These are phyloP conservation scores for Aspergillus flavus DNA, from an alignment of 2,329 filamentous ascomycete genomes.

Conservation along the genomic window DNA sequence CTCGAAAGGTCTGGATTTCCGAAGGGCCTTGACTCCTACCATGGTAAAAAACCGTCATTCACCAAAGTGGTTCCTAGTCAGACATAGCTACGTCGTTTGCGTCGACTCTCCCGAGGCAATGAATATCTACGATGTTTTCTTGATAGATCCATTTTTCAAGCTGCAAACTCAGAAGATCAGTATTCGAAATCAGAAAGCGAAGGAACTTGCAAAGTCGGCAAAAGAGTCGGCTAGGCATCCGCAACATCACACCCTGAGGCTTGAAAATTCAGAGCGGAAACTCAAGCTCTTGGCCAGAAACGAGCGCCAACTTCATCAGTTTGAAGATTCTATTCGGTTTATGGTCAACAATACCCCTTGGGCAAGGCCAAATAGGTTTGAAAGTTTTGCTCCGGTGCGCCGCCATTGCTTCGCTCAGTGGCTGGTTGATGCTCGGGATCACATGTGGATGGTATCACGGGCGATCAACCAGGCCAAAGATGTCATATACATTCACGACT, in stretches of 20 bases:
- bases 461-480: conserved; percentile 97
- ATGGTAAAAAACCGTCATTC: conserved; percentile 81
- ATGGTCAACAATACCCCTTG: conserved; percentile 85
- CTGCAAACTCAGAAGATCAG: conserved; percentile 72
- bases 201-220: conserved; percentile 66
- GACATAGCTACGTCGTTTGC: conserved; percentile 95
- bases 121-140: conserved; percentile 97
- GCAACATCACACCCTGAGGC: conserved; percentile 81
- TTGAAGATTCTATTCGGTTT: conserved; percentile 86
- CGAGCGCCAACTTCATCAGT: conserved; percentile 85
- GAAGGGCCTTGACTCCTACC: conserved; percentile 75
- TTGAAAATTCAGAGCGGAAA: conserved; percentile 91
- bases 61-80: conserved; percentile 97
- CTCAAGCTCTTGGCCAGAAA: conserved; percentile 89
- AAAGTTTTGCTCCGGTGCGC: conserved; percentile 89
- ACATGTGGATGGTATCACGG: conserved; percentile 99
- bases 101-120: conserved; percentile 99
- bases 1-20: conserved; percentile 83
- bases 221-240: conserved; percentile 62
- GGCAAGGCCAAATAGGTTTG: conserved; percentile 82
- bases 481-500: conserved; percentile 98
- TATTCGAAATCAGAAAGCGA: conserved; percentile 53
- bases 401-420: conserved; percentile 88
- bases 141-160: conserved; percentile 87
- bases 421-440: conserved; percentile 94